phyloP scores from a whole-genome alignment of 495 filamentous ascomycete species.

The Aspergillus campestris region DNA sequence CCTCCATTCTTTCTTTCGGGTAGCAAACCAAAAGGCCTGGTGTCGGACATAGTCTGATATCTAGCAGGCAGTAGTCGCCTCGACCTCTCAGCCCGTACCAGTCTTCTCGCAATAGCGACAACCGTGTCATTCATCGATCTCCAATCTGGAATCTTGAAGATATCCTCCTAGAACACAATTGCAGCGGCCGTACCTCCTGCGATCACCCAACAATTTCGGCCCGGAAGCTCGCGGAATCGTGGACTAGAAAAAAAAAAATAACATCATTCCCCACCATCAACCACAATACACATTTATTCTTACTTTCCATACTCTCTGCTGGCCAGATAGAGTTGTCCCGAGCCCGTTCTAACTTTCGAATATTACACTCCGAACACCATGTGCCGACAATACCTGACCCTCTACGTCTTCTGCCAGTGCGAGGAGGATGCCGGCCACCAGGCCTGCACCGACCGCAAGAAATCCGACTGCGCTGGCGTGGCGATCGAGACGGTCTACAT shows the following conservation, averaged over 20 bases:
- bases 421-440: constrained; percentile 32
- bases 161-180: background rate
- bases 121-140: too few relatives aligned
- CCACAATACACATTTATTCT: background rate
- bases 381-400: constrained; percentile 36
- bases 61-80: too few relatives aligned
- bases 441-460: constrained; percentile 21
- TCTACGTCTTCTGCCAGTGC: constrained; percentile 40
- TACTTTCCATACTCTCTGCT: too few relatives aligned
- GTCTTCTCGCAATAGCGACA: too few relatives aligned
- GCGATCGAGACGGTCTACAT: constrained; percentile 35
- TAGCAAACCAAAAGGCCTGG: too few relatives aligned
- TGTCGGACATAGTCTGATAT: too few relatives aligned
- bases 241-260: background rate
- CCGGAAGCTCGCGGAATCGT: constrained; percentile 14
- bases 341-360: too few relatives aligned
- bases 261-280: background rate
- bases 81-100: too few relatives aligned
- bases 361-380: constrained; percentile 13
- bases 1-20: background rate
- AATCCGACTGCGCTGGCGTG: constrained; percentile 26
- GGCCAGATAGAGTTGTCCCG: too few relatives aligned
- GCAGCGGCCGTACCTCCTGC: too few relatives aligned
- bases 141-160: too few relatives aligned
- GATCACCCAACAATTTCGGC: background rate